Evolutionary conservation across 2,329 filamentous ascomycete species (phyloP).

Genomic region (Hypocrella siamensis): DNA sequence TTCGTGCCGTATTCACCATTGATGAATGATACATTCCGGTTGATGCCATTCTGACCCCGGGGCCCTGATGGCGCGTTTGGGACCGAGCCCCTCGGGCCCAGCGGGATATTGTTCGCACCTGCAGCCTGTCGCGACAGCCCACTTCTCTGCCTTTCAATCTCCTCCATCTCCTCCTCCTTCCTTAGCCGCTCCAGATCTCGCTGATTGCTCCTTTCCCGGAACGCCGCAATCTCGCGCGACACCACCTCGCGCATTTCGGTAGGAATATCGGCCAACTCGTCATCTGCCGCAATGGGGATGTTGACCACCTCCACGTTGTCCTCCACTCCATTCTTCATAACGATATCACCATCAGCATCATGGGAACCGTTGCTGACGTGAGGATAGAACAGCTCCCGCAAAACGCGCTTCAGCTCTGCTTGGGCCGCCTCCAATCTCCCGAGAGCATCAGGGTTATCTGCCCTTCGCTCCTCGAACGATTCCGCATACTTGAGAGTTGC

Average conservation of each 20-base stretch:
- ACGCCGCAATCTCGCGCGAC: constrained; percentile 83
- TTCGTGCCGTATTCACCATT: constrained; percentile 55
- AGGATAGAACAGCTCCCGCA: constrained; percentile 62
- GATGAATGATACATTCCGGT: constrained; percentile 53
- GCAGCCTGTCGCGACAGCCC: constrained; percentile 44
- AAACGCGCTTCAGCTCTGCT: constrained; percentile 47
- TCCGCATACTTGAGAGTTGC: constrained; percentile 75
- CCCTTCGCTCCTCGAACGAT: constrained; percentile 53
- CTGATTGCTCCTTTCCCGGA: constrained; percentile 79
- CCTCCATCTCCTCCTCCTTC: constrained; percentile 84
- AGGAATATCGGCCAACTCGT: constrained; percentile 89
- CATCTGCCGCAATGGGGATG: constrained; percentile 74
- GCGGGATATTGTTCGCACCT: constrained; percentile 40
- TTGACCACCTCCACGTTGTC: constrained; percentile 73
- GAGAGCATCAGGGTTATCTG: constrained; percentile 47
- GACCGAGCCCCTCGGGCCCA: constrained; percentile 27
- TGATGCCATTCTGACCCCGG: constrained; percentile 46
- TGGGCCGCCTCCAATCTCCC: constrained; percentile 56
- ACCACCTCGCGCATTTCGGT: constrained; percentile 93
- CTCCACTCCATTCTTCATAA: constrained; percentile 51
- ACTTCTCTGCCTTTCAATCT: constrained; percentile 63
- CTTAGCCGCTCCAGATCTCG: constrained; percentile 77
- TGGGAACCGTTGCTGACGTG: constrained; percentile 21
- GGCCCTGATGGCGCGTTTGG: constrained; percentile 59
- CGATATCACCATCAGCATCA: constrained; percentile 52